Evolutionary conservation across 495 filamentous ascomycete species (phyloP), one percentile per base, ranked within the genome.

Genomic region (Penicillium canescens): DNA sequence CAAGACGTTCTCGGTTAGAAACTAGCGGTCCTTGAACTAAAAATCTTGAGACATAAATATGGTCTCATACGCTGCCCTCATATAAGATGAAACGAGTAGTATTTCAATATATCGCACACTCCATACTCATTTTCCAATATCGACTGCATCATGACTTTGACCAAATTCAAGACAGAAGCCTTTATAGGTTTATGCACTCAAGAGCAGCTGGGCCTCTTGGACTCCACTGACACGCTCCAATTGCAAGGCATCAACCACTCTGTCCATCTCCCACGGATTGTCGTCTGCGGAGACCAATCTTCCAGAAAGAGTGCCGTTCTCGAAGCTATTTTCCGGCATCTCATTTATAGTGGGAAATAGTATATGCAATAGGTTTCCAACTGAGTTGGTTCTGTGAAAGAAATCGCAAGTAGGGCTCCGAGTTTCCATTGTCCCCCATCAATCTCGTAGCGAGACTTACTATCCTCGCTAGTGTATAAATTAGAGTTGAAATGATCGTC

Each of bases 301-400:
- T 72, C 73, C 13, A 84, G 83, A 6, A 87, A 86, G 54, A 85
- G 82, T 63, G 88, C 86, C 0, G 82, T 87, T 3, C 73, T 88
- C 0, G 86, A 88, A 55, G 83, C 84, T 4, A 79, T n/a, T 89
- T 18, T 85, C 84, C 4, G 81, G 81, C 28, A 75, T 88, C n/a
- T 67, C 77, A 2, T 88, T 89, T 56, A 81, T 81, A 0, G 66
- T 63, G 0, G 75, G 75, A 26, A 75, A 76, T 46, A 78, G 63
- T 40, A 63, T 85, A 0, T 83, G 80, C 55, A 85, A 82, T 2
- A 63, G 80, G 26, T 86, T 85, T 55, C 74, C 82, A 9, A 86
- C 78, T 1, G 80, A 86, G 52, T 51, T 86, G 8, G 65, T 86
- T 18, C 77, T 86, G 10, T 77, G 82, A 0, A 70, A 77, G 34